Percentiles rank a stretch among this genome's conserved stretches.
These are phyloP conservation scores for Rugonectria rugulosa DNA, from an alignment of 2,329 filamentous ascomycete genomes.

Conservation along the genomic window DNA sequence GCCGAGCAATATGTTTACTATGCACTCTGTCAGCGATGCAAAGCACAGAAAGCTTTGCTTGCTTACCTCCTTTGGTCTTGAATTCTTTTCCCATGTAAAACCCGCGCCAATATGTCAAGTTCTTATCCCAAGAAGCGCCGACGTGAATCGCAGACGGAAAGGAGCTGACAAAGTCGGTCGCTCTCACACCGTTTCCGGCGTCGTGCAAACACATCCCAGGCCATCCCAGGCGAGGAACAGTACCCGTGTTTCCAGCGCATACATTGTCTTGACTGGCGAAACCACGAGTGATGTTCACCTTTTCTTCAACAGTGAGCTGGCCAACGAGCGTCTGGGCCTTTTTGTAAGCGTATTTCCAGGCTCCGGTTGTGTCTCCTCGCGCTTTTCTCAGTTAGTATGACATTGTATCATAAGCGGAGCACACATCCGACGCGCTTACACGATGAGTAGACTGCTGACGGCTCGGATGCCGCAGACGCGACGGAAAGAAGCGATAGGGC, in stretches of 20 bases:
- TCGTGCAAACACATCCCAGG: constrained; percentile 59
- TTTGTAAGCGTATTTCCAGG: constrained; percentile 66
- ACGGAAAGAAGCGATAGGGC: not conserved
- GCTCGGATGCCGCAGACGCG: not conserved
- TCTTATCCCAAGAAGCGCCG: constrained; percentile 61
- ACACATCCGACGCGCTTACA: constrained; percentile 20
- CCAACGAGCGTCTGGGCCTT: constrained; percentile 64
- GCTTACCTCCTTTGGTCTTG: constrained; percentile 63
- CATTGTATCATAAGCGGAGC: constrained; percentile 3
- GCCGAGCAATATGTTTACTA: constrained; percentile 72
- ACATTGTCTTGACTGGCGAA: constrained; percentile 59
- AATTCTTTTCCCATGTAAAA: constrained; percentile 65
- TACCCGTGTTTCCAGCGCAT: constrained; percentile 57
- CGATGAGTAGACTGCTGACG: constrained; percentile 19
- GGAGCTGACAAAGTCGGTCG: constrained; percentile 56
- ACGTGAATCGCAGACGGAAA: constrained; percentile 58
- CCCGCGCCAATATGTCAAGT: constrained; percentile 59
- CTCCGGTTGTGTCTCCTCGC: constrained; percentile 41
- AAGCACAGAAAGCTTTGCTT: not conserved
- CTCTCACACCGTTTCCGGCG: constrained; percentile 57
- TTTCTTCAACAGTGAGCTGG: constrained; percentile 72
- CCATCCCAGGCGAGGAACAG: constrained; percentile 53
- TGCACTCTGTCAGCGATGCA: not conserved
- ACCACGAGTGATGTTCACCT: constrained; percentile 60
- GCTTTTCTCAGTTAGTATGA: constrained; percentile 17